Evolutionary conservation across 2,329 filamentous ascomycete species (phyloP), one percentile per base, ranked within the genome.

Genomic region (Cadophora malorum): DNA sequence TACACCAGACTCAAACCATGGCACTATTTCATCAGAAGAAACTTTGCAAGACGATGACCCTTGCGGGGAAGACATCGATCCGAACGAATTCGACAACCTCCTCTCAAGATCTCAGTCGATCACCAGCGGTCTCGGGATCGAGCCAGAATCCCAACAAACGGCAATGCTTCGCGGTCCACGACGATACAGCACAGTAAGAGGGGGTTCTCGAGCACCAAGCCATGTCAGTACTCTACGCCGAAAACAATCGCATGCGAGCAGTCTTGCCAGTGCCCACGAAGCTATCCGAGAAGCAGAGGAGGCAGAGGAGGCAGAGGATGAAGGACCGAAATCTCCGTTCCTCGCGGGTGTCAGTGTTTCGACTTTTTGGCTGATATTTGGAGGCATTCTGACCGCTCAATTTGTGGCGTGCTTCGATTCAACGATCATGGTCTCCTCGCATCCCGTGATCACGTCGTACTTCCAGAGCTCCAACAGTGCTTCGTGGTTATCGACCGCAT

Each of bases 401-500:
- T 86, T 90, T 70, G 81, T 89, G 19, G 80, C 82, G 41, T 88
- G 83, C 76, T 94, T 95, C 75, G 92, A 95, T 80, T 85, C 87
- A 12, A 95, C 91, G 4, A 86, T 95, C 72, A 94, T 95, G 91
- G 91, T 91, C 4, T 93, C 91, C 2, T 90, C 86, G 52, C 92
- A 96, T 78, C 91, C 92, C 0, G 90, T 92, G 67, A 93, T 95
- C 69, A 94, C 91, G 0, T 93, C 91, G 0, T 88, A 94, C 78
- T 95, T 95, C 78, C 82, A 89, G 69, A 86, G 90, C 60, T 91
- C 91, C 38, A 93, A 95, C 78, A 88, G 88, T 58, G 92, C 92
- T 3, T 93, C 91, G 1, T 96, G 92, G 92, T 83, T 95, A 4
- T 93, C 91, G 1, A 95, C 92, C 0, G 88, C 91, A 0, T 95